Percentiles rank a stretch among this genome's conserved stretches.
phyloP scores from a whole-genome alignment of 2,329 filamentous ascomycete genomes.

The Pseudopyricularia cyperi region DNA sequence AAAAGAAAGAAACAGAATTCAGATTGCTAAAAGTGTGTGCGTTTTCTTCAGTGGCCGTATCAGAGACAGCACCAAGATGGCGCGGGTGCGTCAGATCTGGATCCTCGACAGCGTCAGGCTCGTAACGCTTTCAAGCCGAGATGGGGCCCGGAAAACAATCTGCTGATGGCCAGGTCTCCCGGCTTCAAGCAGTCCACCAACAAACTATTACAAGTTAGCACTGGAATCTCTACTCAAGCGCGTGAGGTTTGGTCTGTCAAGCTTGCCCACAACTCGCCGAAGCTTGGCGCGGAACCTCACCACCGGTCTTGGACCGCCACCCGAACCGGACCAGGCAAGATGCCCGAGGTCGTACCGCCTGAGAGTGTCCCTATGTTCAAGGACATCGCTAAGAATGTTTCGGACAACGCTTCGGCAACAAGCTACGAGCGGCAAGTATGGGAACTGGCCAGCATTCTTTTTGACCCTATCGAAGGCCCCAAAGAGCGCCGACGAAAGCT shows the following conservation, averaged over 20 bases:
- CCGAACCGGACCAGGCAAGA: neutral
- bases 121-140: slow-evolving; percentile 64
- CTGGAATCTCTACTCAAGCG: neutral
- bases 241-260: neutral
- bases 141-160: slow-evolving; percentile 49
- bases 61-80: slow-evolving; percentile 59
- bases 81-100: slow-evolving; percentile 49
- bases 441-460: slow-evolving; percentile 77
- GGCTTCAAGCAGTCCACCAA: neutral
- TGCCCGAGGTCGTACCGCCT: neutral
- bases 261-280: neutral
- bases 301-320: neutral
- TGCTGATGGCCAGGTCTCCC: neutral
- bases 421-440: slow-evolving; percentile 65
- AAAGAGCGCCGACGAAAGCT: slow-evolving; percentile 48
- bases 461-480: slow-evolving; percentile 49
- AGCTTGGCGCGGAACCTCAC: neutral
- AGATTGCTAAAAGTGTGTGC: slow-evolving; percentile 32
- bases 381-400: slow-evolving; percentile 13
- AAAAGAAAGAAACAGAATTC: slow-evolving; percentile 10
- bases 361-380: neutral
- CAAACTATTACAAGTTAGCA: neutral
- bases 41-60: slow-evolving; percentile 69
- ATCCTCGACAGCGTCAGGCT: slow-evolving; percentile 50
- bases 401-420: slow-evolving; percentile 23